A percentile compares a stretch with the other conserved stretches of the same genome.
These are phyloP conservation scores for Geotrichum candidum DNA, from an alignment of 1,139 yeast species.

Conservation along the genomic window DNA sequence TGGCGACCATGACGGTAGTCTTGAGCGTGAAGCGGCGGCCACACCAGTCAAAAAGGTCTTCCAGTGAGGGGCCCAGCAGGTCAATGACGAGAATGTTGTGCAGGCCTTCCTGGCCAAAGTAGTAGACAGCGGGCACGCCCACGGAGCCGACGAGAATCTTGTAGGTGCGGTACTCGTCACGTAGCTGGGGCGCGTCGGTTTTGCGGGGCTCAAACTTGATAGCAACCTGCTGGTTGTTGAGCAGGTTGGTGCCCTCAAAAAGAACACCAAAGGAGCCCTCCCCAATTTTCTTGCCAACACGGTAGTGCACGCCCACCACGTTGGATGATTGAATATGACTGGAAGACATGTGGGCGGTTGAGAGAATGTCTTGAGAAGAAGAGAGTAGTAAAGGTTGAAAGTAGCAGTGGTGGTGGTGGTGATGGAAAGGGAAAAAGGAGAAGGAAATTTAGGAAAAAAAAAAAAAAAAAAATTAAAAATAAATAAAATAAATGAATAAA, in stretches of 20 bases:
- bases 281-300: conserved; percentile 94
- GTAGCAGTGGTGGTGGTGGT: background rate
- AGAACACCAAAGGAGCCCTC: conserved; percentile 98
- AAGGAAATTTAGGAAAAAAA: background rate
- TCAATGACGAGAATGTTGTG: conserved; percentile 92
- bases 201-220: conserved; percentile 81
- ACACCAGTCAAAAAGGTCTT: conserved; percentile 97
- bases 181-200: conserved; percentile 94
- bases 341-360: conserved; percentile 20
- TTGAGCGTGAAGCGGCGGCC: conserved; percentile 82
- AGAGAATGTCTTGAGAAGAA: background rate
- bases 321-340: conserved; percentile 37
- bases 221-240: conserved; percentile 73
- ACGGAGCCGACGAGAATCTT: conserved; percentile 72
- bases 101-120: conserved; percentile 95
- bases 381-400: background rate
- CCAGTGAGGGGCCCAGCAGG: conserved; percentile 88
- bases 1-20: conserved; percentile 85
- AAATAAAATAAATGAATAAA: background rate
- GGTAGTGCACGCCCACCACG: conserved; percentile 74
- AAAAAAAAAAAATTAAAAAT: background rate
- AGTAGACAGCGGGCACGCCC: conserved; percentile 93
- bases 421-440: background rate
- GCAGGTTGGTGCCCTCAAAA: conserved; percentile 86
- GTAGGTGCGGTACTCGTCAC: conserved; percentile 93